Percentiles rank a stretch among this genome's conserved stretches.
Conservation (phyloP, 1,284 basidiomycete species). For the Cystobasidiaceae sp. region DNA sequence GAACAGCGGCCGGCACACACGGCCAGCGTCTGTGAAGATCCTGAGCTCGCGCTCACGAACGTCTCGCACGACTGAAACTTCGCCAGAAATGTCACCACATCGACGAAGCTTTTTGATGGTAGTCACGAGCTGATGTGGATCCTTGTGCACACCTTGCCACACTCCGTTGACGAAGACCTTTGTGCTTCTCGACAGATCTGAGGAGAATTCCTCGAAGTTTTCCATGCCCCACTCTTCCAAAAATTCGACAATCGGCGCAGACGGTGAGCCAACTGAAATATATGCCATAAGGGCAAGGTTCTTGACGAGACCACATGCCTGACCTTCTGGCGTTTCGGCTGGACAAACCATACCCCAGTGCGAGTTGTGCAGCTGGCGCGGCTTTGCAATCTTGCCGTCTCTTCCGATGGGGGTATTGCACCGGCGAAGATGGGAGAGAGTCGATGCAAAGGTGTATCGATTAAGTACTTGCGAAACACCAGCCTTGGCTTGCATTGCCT, state of each 20-base stretch:
- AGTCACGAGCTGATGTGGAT: constrained; percentile 84
- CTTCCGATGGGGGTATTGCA: constrained; percentile 97
- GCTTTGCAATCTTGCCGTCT: constrained; percentile 98
- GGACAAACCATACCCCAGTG: constrained; percentile 99
- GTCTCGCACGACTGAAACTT: constrained; percentile 94
- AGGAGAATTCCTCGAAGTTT: constrained; percentile 81
- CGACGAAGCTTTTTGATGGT: constrained; percentile 88
- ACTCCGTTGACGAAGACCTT: constrained; percentile 99
- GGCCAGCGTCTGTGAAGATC: constrained; percentile 92
- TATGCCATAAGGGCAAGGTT: constrained; percentile 96
- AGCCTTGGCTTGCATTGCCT: constrained; percentile 93
- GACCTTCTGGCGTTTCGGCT: constrained; percentile 98
- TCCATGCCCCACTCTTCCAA: constrained; percentile 97
- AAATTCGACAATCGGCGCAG: constrained; percentile 96
- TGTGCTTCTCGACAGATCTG: constrained; percentile 74
- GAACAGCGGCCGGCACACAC: constrained; percentile 93
- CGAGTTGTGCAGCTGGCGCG: constrained; percentile 97
- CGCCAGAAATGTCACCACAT: constrained; percentile 91
- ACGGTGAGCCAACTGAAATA: constrained; percentile 94
- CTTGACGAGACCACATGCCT: constrained; percentile 98
- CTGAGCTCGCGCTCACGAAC: constrained; percentile 92
- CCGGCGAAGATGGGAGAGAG: constrained; percentile 92
- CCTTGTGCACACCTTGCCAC: constrained; percentile 99
- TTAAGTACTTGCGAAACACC: constrained; percentile 99
- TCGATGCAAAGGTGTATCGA: constrained; percentile 97